Conservation (phyloP, 305 asterid genomes). For the Euphrasia arctica region DNA sequence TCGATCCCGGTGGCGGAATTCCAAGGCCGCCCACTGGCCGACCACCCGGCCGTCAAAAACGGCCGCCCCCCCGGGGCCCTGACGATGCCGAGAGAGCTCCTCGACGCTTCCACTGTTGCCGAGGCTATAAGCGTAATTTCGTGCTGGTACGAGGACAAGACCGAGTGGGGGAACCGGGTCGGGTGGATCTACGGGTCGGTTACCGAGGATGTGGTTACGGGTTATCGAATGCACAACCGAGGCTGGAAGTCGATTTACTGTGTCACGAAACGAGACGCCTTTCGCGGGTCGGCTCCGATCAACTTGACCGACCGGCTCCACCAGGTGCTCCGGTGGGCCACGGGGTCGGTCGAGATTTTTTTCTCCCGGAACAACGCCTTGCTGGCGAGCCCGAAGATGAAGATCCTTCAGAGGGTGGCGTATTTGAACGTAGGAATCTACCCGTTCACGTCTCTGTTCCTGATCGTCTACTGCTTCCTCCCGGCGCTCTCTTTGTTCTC, state of each 20-base stretch:
- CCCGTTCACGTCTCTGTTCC: slow-evolving; percentile 83
- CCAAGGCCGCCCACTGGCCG: slow-evolving; percentile 94
- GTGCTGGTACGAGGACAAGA: slow-evolving; percentile 96
- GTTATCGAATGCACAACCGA: slow-evolving; percentile 92
- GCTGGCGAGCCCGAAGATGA: slow-evolving; percentile 76
- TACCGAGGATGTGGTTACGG: slow-evolving; percentile 95
- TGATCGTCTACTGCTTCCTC: slow-evolving; percentile 92
- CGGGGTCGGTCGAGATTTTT: slow-evolving; percentile 93
- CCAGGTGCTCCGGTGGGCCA: slow-evolving; percentile 98
- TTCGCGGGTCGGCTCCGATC: slow-evolving; percentile 96
- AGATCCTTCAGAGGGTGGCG: slow-evolving; percentile 73
- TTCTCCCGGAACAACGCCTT: slow-evolving; percentile 87
- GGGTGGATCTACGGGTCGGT: slow-evolving; percentile 98
- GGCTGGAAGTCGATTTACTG: slow-evolving; percentile 95
- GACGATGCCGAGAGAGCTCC: slow-evolving; percentile 76
- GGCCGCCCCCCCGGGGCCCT: slow-evolving; percentile 93
- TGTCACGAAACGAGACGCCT: slow-evolving; percentile 93
- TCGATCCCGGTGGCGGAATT: slow-evolving; percentile 91
- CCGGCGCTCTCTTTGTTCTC: slow-evolving; percentile 92
- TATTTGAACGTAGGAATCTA: slow-evolving; percentile 95
- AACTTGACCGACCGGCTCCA: slow-evolving; percentile 93
- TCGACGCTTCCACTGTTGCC: slow-evolving; percentile 87
- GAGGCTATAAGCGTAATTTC: slow-evolving; percentile 95
- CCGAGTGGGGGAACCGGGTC: slow-evolving; percentile 94
- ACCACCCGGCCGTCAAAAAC: slow-evolving; percentile 82